phyloP scores from a whole-genome alignment of 768 basidiomycete species.

The Serendipita indica region DNA sequence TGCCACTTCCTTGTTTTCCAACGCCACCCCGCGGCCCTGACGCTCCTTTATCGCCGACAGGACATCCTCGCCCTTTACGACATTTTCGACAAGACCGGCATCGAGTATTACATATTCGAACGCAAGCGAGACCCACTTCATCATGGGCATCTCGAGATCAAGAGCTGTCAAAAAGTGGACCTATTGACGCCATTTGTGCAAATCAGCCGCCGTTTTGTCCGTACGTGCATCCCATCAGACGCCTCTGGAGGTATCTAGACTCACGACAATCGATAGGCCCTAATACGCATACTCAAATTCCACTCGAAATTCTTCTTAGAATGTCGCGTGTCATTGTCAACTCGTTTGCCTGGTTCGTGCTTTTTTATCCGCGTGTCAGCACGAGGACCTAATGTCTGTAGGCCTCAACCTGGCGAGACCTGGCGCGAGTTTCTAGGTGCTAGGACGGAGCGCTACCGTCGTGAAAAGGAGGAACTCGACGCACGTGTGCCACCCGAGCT shows the following conservation, averaged over 20 bases:
- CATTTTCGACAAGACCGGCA: background rate
- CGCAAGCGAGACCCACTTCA: background rate
- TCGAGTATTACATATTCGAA: conserved; percentile 6
- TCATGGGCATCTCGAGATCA: background rate
- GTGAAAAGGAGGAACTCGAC: background rate
- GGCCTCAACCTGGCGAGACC: background rate
- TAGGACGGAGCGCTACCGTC: background rate
- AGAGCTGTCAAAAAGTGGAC: background rate
- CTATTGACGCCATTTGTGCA: background rate
- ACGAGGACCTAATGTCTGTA: too few relatives aligned
- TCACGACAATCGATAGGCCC: background rate
- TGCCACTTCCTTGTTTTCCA: background rate
- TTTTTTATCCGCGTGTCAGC: too few relatives aligned
- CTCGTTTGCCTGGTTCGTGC: conserved; percentile 6
- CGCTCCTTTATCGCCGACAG: background rate
- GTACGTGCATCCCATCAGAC: background rate
- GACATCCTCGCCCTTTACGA: background rate
- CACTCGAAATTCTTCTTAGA: background rate
- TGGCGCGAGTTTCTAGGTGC: background rate
- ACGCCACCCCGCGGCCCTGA: conserved; percentile 1
- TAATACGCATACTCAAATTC: background rate
- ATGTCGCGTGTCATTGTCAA: conserved; percentile 4
- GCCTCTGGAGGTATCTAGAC: background rate
- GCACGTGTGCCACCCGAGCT: background rate
- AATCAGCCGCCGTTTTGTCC: background rate